Evolutionary conservation across 208 protist genomes (phyloP).

Genomic region (Wallacemonas rigidus): DNA sequence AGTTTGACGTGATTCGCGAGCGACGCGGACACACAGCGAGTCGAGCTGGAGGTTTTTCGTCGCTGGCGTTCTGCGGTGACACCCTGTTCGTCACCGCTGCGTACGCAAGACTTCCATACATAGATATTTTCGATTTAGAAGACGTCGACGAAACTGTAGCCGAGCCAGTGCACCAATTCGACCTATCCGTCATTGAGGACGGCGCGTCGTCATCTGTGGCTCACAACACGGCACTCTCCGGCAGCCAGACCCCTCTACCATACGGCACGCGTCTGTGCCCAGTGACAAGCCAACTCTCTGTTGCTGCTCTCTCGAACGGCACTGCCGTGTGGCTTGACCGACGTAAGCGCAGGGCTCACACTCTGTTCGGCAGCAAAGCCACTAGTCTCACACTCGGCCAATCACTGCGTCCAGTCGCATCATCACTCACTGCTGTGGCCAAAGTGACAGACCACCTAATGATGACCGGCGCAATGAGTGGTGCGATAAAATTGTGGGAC

Average conservation of each 20-base stretch:
- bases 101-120: constrained; percentile 35
- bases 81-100: constrained; percentile 46
- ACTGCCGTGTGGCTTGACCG: constrained; percentile 44
- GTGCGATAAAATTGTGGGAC: constrained; percentile 65
- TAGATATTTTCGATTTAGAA: constrained; percentile 84
- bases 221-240: neutral
- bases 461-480: constrained; percentile 47
- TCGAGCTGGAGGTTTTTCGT: constrained; percentile 47
- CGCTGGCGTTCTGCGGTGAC: constrained; percentile 49
- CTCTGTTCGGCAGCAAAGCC: neutral
- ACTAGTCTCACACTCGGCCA: neutral
- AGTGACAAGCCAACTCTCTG: constrained; percentile 32
- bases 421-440: constrained; percentile 33
- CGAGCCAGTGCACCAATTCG: constrained; percentile 48
- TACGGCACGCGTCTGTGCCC: constrained; percentile 32
- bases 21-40: neutral
- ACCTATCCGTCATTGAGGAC: constrained; percentile 23
- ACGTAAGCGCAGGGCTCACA: constrained; percentile 14
- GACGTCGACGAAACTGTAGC: constrained; percentile 65
- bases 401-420: neutral
- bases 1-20: neutral
- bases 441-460: constrained; percentile 28
- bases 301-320: constrained; percentile 57
- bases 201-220: neutral
- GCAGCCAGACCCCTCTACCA: neutral